phyloP scores from a whole-genome alignment of 352 stramenopile species.

The Pythium phragmiticola region DNA sequence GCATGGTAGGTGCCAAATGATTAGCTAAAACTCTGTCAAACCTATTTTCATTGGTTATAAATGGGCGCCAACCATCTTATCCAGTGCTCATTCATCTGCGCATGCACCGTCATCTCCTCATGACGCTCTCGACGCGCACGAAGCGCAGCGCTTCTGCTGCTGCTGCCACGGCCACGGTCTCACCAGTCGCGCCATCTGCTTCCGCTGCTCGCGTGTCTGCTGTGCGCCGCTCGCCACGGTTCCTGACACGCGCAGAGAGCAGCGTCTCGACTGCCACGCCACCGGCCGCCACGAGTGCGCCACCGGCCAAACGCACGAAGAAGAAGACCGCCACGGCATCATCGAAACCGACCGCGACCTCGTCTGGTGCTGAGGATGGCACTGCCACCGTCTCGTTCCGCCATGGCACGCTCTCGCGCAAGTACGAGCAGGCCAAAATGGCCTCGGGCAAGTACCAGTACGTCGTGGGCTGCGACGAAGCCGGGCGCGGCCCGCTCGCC shows the following conservation, averaged over 20 bases:
- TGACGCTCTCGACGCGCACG: slow-evolving; percentile 12
- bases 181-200: neutral
- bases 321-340: neutral
- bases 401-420: slow-evolving; percentile 55
- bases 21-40: neutral
- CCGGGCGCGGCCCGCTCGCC: slow-evolving; percentile 93
- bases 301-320: neutral
- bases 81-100: neutral
- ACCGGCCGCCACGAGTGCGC: neutral
- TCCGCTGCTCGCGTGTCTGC: neutral
- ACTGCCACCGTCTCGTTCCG: slow-evolving; percentile 29
- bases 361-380: neutral
- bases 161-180: neutral
- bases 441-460: slow-evolving; percentile 49
- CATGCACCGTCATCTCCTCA: slow-evolving; percentile 10
- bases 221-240: slow-evolving; percentile 20
- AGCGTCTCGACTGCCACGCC: neutral
- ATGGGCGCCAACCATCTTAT: neutral
- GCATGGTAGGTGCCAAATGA: neutral
- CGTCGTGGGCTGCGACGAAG: slow-evolving; percentile 96
- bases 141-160: slow-evolving; percentile 3
- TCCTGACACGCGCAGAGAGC: slow-evolving; percentile 4
- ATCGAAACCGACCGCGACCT: neutral
- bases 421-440: slow-evolving; percentile 51
- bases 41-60: neutral